Base-by-base conservation (phyloP, 371 early-diverging fungal genomes). In the Mucor circinelloides region DNA sequence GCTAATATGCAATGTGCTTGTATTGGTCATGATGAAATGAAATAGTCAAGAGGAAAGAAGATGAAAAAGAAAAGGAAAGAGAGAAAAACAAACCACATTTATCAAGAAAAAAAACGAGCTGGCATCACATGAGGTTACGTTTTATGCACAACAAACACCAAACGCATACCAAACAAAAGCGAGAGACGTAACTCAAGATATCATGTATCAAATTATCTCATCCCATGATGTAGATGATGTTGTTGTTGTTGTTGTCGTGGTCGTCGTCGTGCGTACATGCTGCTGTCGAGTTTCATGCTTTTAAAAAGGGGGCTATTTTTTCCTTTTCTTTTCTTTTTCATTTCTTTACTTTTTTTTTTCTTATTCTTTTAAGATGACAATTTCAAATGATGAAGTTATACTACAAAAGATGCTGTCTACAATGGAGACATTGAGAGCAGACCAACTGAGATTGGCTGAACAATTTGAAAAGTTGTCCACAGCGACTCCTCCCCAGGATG, bases 1-100 rank as follows among this genome's bases (percentile, higher is more conserved):
- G 66, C 87, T 83, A 50, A 84, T 70, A 54, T 76, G 63, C 12
- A 88, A 30, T 42, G 34, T 64, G 1, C 58, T 13, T 21, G 67
- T 66, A 2, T 36, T 21, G 38, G 67, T 66, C 67, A 66, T 66
- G 52, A 63, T 30, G 25, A 44, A 50, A 60, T 36, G 36, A 36
- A 36, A 36, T 36, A 13, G 13, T 13, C 40, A 64, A 57, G 36
- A 67, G 54, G n/a, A 59, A 66, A 68, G 61, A 67, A 69, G 59
- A 72, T 28, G 50, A 46, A 48, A 59, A 55, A 31, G 68, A 66
- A 62, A 71, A 56, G 52, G 64, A 65, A 68, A 56, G 44, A 40
- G 40, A 23, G 21, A 42, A 44, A 44, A 44, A 44, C 44, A 44
- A 13, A 12, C 21, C 50, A 19, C 23, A 50, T 50, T 50, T 50